These are phyloP conservation scores for Bipolaris cookei DNA, from an alignment of 2,329 filamentous ascomycete genomes.

Conservation along the genomic window DNA sequence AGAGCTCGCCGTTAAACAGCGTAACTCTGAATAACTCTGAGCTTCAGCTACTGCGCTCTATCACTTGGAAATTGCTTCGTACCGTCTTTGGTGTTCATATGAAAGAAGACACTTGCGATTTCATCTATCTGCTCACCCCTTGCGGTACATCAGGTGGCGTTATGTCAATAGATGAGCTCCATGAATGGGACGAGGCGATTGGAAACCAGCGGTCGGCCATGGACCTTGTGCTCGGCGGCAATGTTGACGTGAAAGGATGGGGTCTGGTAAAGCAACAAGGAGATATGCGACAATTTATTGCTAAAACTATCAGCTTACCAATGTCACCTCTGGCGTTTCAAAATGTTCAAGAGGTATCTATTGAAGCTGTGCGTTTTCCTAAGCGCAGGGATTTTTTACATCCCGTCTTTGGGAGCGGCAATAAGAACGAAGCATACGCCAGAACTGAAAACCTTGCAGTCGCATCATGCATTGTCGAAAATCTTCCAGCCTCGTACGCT, in stretches of 20 bases:
- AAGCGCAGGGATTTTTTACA: conserved; percentile 67
- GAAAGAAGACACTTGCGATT: conserved; percentile 33
- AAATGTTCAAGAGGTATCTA: background rate
- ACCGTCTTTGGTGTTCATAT: conserved; percentile 32
- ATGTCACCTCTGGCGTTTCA: background rate
- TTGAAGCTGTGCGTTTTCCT: conserved; percentile 53
- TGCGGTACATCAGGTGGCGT: conserved; percentile 17
- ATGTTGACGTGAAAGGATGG: conserved; percentile 23
- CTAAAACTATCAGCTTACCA: background rate
- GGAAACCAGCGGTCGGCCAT: conserved; percentile 17
- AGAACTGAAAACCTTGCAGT: conserved; percentile 59
- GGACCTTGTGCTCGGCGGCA: conserved; percentile 18
- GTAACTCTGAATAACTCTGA: conserved; percentile 22
- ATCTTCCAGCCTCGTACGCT: conserved; percentile 55
- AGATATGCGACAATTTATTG: conserved; percentile 34
- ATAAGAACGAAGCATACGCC: conserved; percentile 38
- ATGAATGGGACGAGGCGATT: conserved; percentile 25
- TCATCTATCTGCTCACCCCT: conserved; percentile 40
- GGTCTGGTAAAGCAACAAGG: conserved; percentile 32
- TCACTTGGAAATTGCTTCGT: conserved; percentile 37
- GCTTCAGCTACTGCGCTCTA: conserved; percentile 25
- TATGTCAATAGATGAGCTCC: conserved; percentile 18
- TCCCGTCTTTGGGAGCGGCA: conserved; percentile 18
- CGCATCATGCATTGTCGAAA: conserved; percentile 56
- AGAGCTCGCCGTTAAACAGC: conserved; percentile 17